A percentile compares a stretch with the other conserved stretches of the same genome.
These are phyloP conservation scores for Pichia sp. DNA, from an alignment of 1,139 yeast genomes.

Conservation along the genomic window DNA sequence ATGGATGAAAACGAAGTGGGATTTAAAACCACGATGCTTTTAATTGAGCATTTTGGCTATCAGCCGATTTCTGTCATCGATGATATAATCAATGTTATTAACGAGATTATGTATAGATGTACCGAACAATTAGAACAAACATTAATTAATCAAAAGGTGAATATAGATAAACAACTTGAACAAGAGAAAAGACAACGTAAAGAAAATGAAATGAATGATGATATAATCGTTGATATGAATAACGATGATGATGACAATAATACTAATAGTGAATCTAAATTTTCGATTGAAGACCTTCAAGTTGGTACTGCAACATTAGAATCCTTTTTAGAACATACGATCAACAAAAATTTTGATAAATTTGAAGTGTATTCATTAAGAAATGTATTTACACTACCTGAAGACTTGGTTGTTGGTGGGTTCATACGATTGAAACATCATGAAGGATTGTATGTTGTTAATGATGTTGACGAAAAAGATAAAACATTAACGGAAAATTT, in stretches of 20 bases:
- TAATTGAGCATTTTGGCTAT: constrained; percentile 83
- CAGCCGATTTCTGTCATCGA: constrained; percentile 85
- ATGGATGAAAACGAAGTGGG: constrained; percentile 4
- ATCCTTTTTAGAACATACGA: constrained; percentile 64
- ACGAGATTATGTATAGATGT: constrained; percentile 77
- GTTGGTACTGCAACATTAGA: constrained; percentile 78
- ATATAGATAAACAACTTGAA: constrained; percentile 15
- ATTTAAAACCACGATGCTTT: constrained; percentile 35
- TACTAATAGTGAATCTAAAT: constrained; percentile 16
- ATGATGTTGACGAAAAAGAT: constrained; percentile 19
- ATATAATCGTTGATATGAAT: not conserved
- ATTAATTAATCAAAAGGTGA: constrained; percentile 35
- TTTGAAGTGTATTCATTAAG: constrained; percentile 77
- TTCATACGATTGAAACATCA: constrained; percentile 68
- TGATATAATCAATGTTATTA: constrained; percentile 84
- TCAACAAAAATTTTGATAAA: constrained; percentile 83
- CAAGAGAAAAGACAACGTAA: constrained; percentile 8
- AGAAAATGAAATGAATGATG: not conserved
- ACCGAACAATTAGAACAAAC: constrained; percentile 74
- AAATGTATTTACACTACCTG: constrained; percentile 69
- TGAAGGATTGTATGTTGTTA: constrained; percentile 39
- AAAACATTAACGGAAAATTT: constrained; percentile 36
- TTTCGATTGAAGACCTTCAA: constrained; percentile 45
- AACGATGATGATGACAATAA: not conserved
- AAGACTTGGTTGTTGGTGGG: constrained; percentile 59